Base-by-base conservation (phyloP, 2,329 filamentous ascomycete genomes). In the Venturiaceae sp. region DNA sequence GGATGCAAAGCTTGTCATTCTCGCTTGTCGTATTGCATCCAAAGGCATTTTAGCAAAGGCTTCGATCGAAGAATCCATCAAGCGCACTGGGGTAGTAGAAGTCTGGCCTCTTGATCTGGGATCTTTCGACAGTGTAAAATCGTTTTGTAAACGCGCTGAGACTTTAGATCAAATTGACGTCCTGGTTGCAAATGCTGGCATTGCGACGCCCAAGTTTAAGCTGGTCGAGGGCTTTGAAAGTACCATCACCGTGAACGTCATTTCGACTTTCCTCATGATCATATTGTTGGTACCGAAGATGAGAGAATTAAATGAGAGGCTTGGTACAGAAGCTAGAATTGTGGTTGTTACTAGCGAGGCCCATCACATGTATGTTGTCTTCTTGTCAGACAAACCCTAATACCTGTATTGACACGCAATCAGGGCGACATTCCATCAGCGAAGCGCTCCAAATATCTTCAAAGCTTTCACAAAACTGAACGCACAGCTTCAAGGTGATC, bases 61-160 rank as follows among this genome's bases (percentile, higher is more conserved):
- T 66, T 71, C 37, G 7, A 75, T 80, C 53, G 69, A 74, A 58
- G 28, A 64, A 0, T 66, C 62, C 14, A 72, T 69, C 4, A 64
- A 64, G 6, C 64, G 66, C 33, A 64, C 62, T 21, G 62, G 66
- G 30, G 68, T 72, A 5, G 63, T 77, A 37, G 69, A 76, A 61
- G 76, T 78, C 9, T 79, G 77, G 76, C 64, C 66, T 2, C 66
- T 80, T 1, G 76, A 79, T 63, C 68, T 79, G 34, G 58, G 63
- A 5, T 70, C 64, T 21, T 77, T 72, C 57, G 64, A 66, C 2
- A 73, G 66, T 28, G 70, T 77, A 3, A 62, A 65, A 8, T 58
- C 63, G 9, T 75, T 76, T 52, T 67, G 67, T 1, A 58, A 62
- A 11, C 61, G 66, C 16, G 65, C 62, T 1, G 60, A 57, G 30